phyloP scores from a whole-genome alignment of 768 basidiomycete species.

The Lactifluus hygrophoroides region DNA sequence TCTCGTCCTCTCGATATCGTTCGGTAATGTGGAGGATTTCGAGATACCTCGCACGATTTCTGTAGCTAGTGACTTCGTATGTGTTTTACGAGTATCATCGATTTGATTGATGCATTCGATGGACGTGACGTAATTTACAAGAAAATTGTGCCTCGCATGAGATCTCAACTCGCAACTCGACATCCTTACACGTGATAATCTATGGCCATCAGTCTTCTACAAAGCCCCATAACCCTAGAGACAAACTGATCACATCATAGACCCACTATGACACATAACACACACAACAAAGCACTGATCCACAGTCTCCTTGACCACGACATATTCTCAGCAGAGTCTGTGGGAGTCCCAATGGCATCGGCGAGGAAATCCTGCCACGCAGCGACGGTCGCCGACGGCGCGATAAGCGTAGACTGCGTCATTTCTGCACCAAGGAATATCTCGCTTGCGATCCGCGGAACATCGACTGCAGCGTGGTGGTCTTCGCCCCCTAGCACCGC shows the following conservation, averaged over 20 bases:
- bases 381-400: constrained; percentile 27
- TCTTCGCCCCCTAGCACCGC: constrained; percentile 45
- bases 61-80: constrained; percentile 15
- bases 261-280: background rate
- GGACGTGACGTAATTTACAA: background rate
- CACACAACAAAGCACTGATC: background rate
- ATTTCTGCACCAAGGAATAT: constrained; percentile 44
- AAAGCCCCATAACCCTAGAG: background rate
- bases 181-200: background rate
- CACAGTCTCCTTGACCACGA: background rate
- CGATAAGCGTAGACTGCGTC: constrained; percentile 23
- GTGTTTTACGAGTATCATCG: constrained; percentile 7
- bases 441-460: constrained; percentile 46
- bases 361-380: constrained; percentile 28
- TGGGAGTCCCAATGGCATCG: constrained; percentile 21
- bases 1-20: background rate
- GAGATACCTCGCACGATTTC: constrained; percentile 14
- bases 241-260: background rate
- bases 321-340: background rate
- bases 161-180: too few species aligned
- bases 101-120: background rate
- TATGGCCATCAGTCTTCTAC: background rate
- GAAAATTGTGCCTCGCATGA: too few species aligned
- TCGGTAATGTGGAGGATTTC: constrained; percentile 4
- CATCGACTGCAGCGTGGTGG: constrained; percentile 34